Conservation (phyloP, 1,284 basidiomycete species). For the Acaromyces ingoldii region DNA sequence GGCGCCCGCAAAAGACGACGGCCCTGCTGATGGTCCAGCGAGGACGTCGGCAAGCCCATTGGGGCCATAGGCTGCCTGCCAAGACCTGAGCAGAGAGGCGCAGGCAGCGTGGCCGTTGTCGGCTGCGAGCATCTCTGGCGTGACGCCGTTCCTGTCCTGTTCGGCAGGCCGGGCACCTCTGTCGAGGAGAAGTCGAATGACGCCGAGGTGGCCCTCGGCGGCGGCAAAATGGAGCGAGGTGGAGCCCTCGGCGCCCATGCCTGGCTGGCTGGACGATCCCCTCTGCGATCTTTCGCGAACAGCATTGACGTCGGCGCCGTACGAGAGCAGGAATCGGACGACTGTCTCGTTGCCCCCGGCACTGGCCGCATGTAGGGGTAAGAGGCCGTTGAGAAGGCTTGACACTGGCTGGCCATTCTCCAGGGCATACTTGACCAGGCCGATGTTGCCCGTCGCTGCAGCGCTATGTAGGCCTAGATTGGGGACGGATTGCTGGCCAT, state of each 20-base stretch:
- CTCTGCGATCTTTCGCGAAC: slow-evolving; percentile 15
- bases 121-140: slow-evolving; percentile 35
- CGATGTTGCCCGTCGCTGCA: slow-evolving; percentile 40
- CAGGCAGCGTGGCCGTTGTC: slow-evolving; percentile 28
- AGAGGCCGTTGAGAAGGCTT: slow-evolving; percentile 38
- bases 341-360: slow-evolving; percentile 36
- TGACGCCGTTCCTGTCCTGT: slow-evolving; percentile 30
- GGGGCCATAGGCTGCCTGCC: slow-evolving; percentile 30
- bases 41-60: slow-evolving; percentile 29
- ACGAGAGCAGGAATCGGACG: slow-evolving; percentile 34
- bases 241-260: slow-evolving; percentile 40
- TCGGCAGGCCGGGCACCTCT: slow-evolving; percentile 36
- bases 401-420: slow-evolving; percentile 44
- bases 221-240: slow-evolving; percentile 49
- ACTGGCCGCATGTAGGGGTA: slow-evolving; percentile 44
- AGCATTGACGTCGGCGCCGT: slow-evolving; percentile 45
- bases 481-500: slow-evolving; percentile 2
- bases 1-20: neutral
- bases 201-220: slow-evolving; percentile 40
- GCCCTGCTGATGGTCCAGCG: slow-evolving; percentile 3
- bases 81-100: slow-evolving; percentile 28
- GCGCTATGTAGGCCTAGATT: slow-evolving; percentile 44
- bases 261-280: neutral
- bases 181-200: slow-evolving; percentile 38
- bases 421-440: slow-evolving; percentile 43